Conservation (phyloP, 2,329 filamentous ascomycete genomes). For the Blastomyces emzantsi region DNA sequence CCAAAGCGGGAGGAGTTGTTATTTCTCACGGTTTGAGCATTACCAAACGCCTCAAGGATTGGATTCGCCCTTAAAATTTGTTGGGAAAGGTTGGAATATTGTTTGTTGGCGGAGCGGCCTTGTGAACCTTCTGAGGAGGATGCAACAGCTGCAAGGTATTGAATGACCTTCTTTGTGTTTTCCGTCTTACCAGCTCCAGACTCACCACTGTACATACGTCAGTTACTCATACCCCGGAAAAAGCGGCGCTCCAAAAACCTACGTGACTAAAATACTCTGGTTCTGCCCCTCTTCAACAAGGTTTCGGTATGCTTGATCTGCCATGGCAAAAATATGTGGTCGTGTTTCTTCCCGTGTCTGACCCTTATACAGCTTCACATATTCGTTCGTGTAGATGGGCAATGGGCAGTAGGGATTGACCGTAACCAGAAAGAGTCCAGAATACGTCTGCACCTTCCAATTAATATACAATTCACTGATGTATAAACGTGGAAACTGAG, state of each 20-base stretch:
- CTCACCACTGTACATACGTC: constrained; percentile 53
- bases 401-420: constrained; percentile 94
- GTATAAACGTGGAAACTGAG: constrained; percentile 8
- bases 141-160: constrained; percentile 92
- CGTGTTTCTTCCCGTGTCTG: constrained; percentile 86
- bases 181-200: constrained; percentile 98
- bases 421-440: constrained; percentile 89
- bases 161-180: constrained; percentile 99
- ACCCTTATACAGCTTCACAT: constrained; percentile 96
- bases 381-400: constrained; percentile 93
- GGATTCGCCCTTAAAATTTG: constrained; percentile 95
- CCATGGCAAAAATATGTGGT: constrained; percentile 96
- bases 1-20: constrained; percentile 98
- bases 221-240: background rate
- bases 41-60: constrained; percentile 95
- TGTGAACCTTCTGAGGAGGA: constrained; percentile 61
- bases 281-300: constrained; percentile 91
- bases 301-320: constrained; percentile 92
- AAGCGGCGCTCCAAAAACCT: constrained; percentile 22
- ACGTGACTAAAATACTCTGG: constrained; percentile 93
- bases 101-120: constrained; percentile 50
- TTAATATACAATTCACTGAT: background rate
- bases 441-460: constrained; percentile 61
- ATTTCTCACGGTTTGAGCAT: constrained; percentile 94
- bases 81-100: constrained; percentile 81